phyloP scores from a whole-genome alignment of 352 stramenopile species.

The Phytophthora megakarya region DNA sequence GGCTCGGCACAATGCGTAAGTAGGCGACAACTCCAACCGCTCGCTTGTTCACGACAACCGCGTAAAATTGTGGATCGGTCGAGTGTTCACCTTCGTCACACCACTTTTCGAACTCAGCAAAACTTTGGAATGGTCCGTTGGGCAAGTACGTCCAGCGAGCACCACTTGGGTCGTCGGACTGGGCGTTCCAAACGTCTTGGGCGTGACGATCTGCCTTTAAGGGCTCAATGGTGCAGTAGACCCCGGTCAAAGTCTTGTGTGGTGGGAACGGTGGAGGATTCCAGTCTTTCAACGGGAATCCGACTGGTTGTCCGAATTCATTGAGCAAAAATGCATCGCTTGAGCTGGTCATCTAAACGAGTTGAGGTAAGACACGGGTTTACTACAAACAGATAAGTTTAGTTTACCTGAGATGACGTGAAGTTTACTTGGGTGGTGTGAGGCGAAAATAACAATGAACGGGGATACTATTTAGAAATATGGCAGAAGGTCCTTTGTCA shows the following conservation, averaged over 20 bases:
- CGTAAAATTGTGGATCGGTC: slow-evolving; percentile 22
- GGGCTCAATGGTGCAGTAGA: slow-evolving; percentile 25
- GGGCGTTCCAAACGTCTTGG: slow-evolving; percentile 19
- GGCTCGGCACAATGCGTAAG: slow-evolving; percentile 17
- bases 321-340: slow-evolving; percentile 1
- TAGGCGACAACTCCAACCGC: slow-evolving; percentile 24
- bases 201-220: slow-evolving; percentile 11
- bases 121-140: slow-evolving; percentile 18
- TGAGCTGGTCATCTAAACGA: neutral
- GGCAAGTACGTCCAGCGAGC: slow-evolving; percentile 30
- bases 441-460: no score
- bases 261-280: slow-evolving; percentile 14
- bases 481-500: no score
- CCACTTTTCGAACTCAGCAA: slow-evolving; percentile 23
- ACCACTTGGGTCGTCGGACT: slow-evolving; percentile 15
- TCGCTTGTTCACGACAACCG: slow-evolving; percentile 14
- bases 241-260: slow-evolving; percentile 10
- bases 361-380: no score
- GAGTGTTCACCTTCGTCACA: neutral
- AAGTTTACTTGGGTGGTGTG: no score
- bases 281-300: slow-evolving; percentile 19
- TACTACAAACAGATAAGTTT: no score
- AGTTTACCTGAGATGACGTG: no score
- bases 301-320: slow-evolving; percentile 22
- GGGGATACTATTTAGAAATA: no score